phyloP scores from a whole-genome alignment of 1,284 basidiomycete genomes.

The Ceratorhiza oryzae-sativae region DNA sequence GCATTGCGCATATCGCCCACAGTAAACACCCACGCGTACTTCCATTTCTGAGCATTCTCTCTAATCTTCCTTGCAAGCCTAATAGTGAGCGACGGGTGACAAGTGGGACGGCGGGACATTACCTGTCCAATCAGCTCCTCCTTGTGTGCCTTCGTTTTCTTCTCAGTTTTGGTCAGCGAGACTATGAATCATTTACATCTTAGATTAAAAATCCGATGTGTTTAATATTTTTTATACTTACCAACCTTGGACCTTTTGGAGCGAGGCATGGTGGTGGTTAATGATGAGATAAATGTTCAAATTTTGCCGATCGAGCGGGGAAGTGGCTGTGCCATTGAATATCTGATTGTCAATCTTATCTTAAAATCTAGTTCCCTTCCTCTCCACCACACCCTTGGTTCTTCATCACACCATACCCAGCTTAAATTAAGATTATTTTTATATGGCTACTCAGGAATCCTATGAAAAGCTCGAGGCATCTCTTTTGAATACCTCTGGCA shows the following conservation, averaged over 20 bases:
- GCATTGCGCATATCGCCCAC: slow-evolving; percentile 96
- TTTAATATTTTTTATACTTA: slow-evolving; percentile 51
- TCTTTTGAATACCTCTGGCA: slow-evolving; percentile 78
- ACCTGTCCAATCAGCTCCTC: slow-evolving; percentile 83
- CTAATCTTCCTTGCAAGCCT: slow-evolving; percentile 62
- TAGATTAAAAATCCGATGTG: neutral
- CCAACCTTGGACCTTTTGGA: slow-evolving; percentile 88
- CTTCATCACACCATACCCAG: neutral
- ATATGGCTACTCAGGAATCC: slow-evolving; percentile 26
- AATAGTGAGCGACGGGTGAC: slow-evolving; percentile 12
- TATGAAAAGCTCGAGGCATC: slow-evolving; percentile 61
- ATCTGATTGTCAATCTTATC: slow-evolving; percentile 28
- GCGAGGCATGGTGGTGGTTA: slow-evolving; percentile 71
- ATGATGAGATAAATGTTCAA: slow-evolving; percentile 21
- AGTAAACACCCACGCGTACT: slow-evolving; percentile 94
- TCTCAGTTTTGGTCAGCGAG: slow-evolving; percentile 54
- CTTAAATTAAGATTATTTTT: neutral
- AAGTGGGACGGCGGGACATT: neutral
- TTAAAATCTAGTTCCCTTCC: slow-evolving; percentile 28
- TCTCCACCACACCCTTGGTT: slow-evolving; percentile 12
- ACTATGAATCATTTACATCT: slow-evolving; percentile 21
- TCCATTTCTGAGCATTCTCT: slow-evolving; percentile 82
- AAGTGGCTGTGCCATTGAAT: slow-evolving; percentile 19
- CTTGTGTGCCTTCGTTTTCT: slow-evolving; percentile 74
- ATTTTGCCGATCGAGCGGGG: slow-evolving; percentile 32